These are phyloP conservation scores for Eimeria acervulina DNA, from an alignment of 169 alveolate species.

Conservation along the genomic window DNA sequence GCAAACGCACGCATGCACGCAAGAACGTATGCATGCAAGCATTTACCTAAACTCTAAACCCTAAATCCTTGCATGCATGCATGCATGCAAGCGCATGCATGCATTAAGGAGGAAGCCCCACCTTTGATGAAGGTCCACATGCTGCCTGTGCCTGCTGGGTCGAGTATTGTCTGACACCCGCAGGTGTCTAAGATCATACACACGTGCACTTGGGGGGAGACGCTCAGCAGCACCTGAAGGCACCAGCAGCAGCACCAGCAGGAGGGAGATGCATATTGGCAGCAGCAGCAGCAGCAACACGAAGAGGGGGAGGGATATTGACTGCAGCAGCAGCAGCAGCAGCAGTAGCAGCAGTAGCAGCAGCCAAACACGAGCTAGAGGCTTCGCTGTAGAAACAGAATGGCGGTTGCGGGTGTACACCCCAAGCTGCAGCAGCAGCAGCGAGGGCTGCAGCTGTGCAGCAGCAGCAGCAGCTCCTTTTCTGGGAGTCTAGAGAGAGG, in stretches of 20 bases:
- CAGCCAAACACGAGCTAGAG: too few relatives aligned
- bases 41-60: too few relatives aligned
- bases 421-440: too few relatives aligned
- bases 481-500: too few relatives aligned
- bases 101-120: background rate
- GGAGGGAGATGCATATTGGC: background rate
- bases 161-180: slow-evolving; percentile 94
- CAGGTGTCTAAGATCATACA: slow-evolving; percentile 92
- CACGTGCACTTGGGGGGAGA: slow-evolving; percentile 87
- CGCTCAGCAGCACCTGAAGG: slow-evolving; percentile 82
- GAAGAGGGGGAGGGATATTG: background rate
- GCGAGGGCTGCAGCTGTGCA: too few relatives aligned
- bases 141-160: slow-evolving; percentile 91
- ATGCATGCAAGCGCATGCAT: background rate
- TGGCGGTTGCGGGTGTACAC: too few relatives aligned
- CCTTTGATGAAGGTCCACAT: slow-evolving; percentile 93
- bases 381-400: too few relatives aligned
- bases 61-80: too few relatives aligned
- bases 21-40: background rate
- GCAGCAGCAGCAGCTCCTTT: too few relatives aligned
- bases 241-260: background rate
- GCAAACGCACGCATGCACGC: background rate
- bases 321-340: background rate
- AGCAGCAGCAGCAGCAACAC: background rate
- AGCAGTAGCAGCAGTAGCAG: background rate